phyloP scores from a whole-genome alignment of 2,329 filamentous ascomycete genomes.

The Colletotrichum musicola region DNA sequence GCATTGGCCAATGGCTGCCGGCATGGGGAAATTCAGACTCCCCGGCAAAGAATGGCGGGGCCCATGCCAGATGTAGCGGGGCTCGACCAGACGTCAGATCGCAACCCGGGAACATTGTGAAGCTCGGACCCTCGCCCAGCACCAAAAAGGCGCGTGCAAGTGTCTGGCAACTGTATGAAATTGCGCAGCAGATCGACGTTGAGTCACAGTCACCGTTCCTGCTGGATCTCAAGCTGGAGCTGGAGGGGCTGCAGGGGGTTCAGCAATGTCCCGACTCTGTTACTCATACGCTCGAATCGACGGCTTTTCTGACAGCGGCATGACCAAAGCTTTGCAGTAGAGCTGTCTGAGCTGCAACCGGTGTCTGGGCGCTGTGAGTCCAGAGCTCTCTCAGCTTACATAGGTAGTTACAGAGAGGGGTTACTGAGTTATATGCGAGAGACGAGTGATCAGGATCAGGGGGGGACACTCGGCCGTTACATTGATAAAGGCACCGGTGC shows the following conservation, averaged over 20 bases:
- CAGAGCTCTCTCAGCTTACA: slow-evolving; percentile 1
- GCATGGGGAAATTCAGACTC: slow-evolving; percentile 11
- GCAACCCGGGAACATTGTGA: slow-evolving; percentile 10
- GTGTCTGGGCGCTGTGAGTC: slow-evolving; percentile 9
- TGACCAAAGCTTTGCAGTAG: slow-evolving; percentile 2
- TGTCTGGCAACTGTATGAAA: slow-evolving; percentile 21
- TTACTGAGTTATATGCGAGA: not conserved
- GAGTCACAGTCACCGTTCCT: slow-evolving; percentile 15
- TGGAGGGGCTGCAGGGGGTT: not conserved
- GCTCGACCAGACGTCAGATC: slow-evolving; percentile 34
- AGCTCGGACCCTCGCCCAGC: slow-evolving; percentile 27
- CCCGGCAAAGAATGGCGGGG: slow-evolving; percentile 28
- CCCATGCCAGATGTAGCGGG: slow-evolving; percentile 35
- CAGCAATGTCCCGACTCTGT: not conserved
- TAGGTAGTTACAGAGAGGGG: not conserved
- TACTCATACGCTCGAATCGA: slow-evolving; percentile 9
- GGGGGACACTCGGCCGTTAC: slow-evolving; percentile 9
- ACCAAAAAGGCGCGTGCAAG: slow-evolving; percentile 27
- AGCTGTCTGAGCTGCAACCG: slow-evolving; percentile 23
- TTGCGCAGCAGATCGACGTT: slow-evolving; percentile 17
- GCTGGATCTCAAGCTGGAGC: not conserved
- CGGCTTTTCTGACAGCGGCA: not conserved
- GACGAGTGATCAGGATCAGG: not conserved
- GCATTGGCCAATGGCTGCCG: slow-evolving; percentile 33
- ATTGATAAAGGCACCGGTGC: slow-evolving; percentile 1